Base-by-base conservation (phyloP, 805 yeast genomes). In the Priceomyces castillae region DNA sequence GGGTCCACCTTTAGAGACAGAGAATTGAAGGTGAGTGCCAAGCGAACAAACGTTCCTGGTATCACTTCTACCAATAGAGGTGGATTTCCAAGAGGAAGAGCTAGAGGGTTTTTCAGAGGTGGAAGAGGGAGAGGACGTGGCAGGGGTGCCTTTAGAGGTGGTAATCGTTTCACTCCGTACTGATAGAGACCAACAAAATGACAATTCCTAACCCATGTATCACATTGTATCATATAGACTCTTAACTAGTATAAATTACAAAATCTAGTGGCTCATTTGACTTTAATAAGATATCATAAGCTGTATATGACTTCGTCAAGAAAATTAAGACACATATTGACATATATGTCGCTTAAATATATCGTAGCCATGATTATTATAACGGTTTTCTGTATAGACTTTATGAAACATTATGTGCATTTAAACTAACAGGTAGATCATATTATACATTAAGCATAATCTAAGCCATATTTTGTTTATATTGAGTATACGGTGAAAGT, bases 1-100 rank as follows among this genome's bases (percentile, higher is more conserved):
- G 92, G 84, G 23, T 68, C 83, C 1, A 65, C 71, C 19, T 82
- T 89, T 57, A 73, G 80, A 52, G 90, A 85, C 18, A 74, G 95
- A 46, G 78, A 76, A 47, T 69, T 89, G 53, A 86, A 84, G 59
- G 94, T 89, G 25, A 69, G 74, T 28, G 82, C 86, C 15, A 88
- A 88, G 61, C 75, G 96, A 56, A 87, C 95, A 2, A 88, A 89
- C 53, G 63, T 87, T 16, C 96, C 95, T 2, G 92, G 92, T 1
- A 69, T 81, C 56, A 57, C 65, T 30, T 45, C 57, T 14, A 48
- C 59, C 19, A 56, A 54, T 35, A 49, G 71, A 34, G 56, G 56
- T n/a, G 68, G 75, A 20, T 42, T 42, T 18, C 76, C 79, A 7
- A 53, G 80, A 31, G 77, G 78, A 9, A 41, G 48, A 18, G 74